phyloP scores from a whole-genome alignment of 1,284 basidiomycete genomes.

The Cryptococcus sp. region DNA sequence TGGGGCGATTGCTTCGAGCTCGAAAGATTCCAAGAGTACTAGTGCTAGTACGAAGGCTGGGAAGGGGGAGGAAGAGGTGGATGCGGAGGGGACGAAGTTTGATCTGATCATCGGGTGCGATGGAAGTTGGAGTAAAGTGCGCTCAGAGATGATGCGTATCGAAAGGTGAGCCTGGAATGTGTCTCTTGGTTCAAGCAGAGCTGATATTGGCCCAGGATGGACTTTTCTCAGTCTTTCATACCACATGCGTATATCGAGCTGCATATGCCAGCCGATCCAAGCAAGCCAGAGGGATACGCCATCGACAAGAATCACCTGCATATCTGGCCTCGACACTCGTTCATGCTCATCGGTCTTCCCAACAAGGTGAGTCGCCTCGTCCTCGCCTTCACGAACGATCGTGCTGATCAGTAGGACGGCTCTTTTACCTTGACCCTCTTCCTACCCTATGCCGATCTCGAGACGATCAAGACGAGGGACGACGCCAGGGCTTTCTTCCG shows the following conservation, averaged over 20 bases:
- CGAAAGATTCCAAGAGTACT: conserved; percentile 1
- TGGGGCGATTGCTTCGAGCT: conserved; percentile 46
- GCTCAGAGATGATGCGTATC: conserved; percentile 82
- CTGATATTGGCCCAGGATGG: conserved; percentile 67
- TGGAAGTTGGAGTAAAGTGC: conserved; percentile 78
- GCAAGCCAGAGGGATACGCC: conserved; percentile 59
- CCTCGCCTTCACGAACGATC: not conserved
- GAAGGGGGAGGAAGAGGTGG: conserved; percentile 30
- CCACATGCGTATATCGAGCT: conserved; percentile 94
- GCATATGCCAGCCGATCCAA: conserved; percentile 77
- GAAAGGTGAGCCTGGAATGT: conserved; percentile 59
- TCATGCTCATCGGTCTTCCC: conserved; percentile 97
- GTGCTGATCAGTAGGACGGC: conserved; percentile 37
- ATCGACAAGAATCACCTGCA: conserved; percentile 94
- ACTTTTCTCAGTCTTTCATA: conserved; percentile 91
- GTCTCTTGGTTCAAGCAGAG: conserved; percentile 2
- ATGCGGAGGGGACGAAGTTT: conserved; percentile 52
- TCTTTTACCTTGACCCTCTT: conserved; percentile 70
- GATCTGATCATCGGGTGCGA: conserved; percentile 84
- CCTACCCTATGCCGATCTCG: conserved; percentile 74
- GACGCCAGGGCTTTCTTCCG: conserved; percentile 71
- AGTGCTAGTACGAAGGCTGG: conserved; percentile 9
- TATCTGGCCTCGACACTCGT: conserved; percentile 97
- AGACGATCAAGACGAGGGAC: conserved; percentile 58
- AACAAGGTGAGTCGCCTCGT: conserved; percentile 64